Percentiles rank a stretch among this genome's conserved stretches.
These are phyloP conservation scores for Chytriomyces confervae DNA, from an alignment of 192 early-diverging fungal genomes.

Conservation along the genomic window DNA sequence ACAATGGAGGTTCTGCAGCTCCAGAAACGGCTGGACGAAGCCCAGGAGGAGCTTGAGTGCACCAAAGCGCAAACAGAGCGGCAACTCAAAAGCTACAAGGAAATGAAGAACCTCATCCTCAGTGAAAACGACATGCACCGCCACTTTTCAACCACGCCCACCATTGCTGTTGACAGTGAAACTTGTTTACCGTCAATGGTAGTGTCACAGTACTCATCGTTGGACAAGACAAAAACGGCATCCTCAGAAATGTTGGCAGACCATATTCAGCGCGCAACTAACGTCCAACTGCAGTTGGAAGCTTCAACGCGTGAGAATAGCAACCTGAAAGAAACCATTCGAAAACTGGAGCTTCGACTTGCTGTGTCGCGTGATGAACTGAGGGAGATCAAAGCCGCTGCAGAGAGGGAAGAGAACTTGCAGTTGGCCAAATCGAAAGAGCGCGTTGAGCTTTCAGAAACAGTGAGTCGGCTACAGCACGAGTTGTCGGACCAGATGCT, in stretches of 20 bases:
- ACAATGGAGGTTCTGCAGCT: slow-evolving; percentile 10
- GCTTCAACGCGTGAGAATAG: background rate
- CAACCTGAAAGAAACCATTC: background rate
- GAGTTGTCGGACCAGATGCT: slow-evolving; percentile 28
- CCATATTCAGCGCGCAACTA: background rate
- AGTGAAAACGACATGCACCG: background rate
- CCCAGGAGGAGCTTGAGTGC: slow-evolving; percentile 13
- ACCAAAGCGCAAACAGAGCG: slow-evolving; percentile 12
- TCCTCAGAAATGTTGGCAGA: slow-evolving; percentile 13
- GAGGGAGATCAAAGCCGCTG: slow-evolving; percentile 4
- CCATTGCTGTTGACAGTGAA: background rate
- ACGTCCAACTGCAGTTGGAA: slow-evolving; percentile 23
- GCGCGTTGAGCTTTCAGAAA: slow-evolving; percentile 1
- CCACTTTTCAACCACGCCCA: background rate
- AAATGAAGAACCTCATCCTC: slow-evolving; percentile 28
- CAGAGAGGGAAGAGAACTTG: background rate
- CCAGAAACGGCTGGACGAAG: slow-evolving; percentile 23
- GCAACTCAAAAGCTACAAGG: slow-evolving; percentile 27
- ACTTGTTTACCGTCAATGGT: background rate
- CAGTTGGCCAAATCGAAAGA: slow-evolving; percentile 17
- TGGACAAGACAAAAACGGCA: background rate
- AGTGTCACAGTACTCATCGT: background rate
- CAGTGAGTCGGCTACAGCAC: slow-evolving; percentile 6
- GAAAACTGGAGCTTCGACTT: slow-evolving; percentile 11
- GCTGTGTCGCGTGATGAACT: slow-evolving; percentile 13